These are phyloP conservation scores for Cryptococcus sp. DNA, from an alignment of 1,284 basidiomycete species.

Conservation along the genomic window DNA sequence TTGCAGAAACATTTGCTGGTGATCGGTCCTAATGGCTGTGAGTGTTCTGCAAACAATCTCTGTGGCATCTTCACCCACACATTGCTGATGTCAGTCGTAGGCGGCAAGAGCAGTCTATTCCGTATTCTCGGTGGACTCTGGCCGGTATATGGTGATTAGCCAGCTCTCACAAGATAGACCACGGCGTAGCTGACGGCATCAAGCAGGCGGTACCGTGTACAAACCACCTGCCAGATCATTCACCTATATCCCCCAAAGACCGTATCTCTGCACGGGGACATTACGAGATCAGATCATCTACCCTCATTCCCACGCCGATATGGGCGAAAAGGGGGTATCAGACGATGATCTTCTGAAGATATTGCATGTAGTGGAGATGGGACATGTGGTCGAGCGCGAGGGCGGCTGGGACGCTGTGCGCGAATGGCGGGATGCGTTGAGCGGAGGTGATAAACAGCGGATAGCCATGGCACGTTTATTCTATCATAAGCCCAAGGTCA, in stretches of 20 bases:
- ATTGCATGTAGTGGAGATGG: conserved; percentile 81
- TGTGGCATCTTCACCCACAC: neutral
- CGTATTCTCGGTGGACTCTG: conserved; percentile 94
- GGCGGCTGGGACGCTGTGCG: conserved; percentile 87
- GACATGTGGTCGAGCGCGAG: conserved; percentile 86
- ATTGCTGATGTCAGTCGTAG: conserved; percentile 56
- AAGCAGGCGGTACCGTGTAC: conserved; percentile 75
- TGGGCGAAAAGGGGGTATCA: conserved; percentile 62
- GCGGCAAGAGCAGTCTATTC: conserved; percentile 89
- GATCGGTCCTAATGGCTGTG: conserved; percentile 82
- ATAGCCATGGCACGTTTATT: conserved; percentile 97
- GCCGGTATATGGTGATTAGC: conserved; percentile 79
- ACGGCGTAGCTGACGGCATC: neutral
- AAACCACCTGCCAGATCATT: conserved; percentile 89
- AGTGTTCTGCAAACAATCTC: conserved; percentile 3
- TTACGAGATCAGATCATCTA: conserved; percentile 84
- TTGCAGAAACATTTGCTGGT: conserved; percentile 81
- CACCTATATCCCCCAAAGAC: conserved; percentile 93
- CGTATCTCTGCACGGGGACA: conserved; percentile 90
- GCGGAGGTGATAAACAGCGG: conserved; percentile 67
- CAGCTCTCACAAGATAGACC: neutral
- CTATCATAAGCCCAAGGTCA: conserved; percentile 88
- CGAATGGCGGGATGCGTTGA: conserved; percentile 92
- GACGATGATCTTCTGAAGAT: conserved; percentile 77
- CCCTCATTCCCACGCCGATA: conserved; percentile 74